These are phyloP conservation scores for Zygotorulaspora chibaensis DNA, from an alignment of 805 yeast genomes.

Conservation along the genomic window DNA sequence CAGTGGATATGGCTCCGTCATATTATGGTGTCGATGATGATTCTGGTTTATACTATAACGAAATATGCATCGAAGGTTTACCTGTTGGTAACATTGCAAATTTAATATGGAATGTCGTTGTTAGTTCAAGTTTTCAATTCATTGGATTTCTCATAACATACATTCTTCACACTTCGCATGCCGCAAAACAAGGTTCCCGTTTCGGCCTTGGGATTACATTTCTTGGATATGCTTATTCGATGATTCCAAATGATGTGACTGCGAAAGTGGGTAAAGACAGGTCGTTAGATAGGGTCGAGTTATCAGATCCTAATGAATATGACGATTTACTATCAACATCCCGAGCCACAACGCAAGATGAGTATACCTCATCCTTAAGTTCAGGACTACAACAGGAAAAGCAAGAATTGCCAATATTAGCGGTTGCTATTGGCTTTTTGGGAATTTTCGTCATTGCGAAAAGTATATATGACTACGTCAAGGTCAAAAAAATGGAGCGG, in stretches of 20 bases:
- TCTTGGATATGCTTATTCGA: constrained; percentile 60
- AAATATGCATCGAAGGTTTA: constrained; percentile 87
- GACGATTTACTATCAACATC: constrained; percentile 37
- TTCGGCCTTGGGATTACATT: constrained; percentile 88
- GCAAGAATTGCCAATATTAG: constrained; percentile 47
- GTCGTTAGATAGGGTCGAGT: constrained; percentile 43
- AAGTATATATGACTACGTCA: constrained; percentile 65
- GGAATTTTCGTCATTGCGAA: constrained; percentile 65
- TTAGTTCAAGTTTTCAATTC: constrained; percentile 87
- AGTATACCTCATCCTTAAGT: constrained; percentile 29
- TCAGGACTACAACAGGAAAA: constrained; percentile 33
- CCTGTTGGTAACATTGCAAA: constrained; percentile 93
- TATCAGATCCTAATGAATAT: constrained; percentile 54
- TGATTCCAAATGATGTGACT: constrained; percentile 44
- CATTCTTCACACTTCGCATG: constrained; percentile 90
- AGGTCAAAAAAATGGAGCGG: constrained; percentile 73
- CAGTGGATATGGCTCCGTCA: constrained; percentile 90
- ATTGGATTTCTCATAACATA: constrained; percentile 90
- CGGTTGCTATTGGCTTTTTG: constrained; percentile 58
- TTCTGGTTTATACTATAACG: constrained; percentile 61
- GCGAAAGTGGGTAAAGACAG: constrained; percentile 32
- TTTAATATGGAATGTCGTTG: constrained; percentile 84
- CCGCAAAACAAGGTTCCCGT: constrained; percentile 92
- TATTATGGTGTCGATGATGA: constrained; percentile 87
- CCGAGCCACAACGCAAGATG: constrained; percentile 23